Percentiles rank a stretch among this genome's conserved stretches.
phyloP scores from a whole-genome alignment of 1,284 basidiomycete species.

The Psilocybe mexicana region DNA sequence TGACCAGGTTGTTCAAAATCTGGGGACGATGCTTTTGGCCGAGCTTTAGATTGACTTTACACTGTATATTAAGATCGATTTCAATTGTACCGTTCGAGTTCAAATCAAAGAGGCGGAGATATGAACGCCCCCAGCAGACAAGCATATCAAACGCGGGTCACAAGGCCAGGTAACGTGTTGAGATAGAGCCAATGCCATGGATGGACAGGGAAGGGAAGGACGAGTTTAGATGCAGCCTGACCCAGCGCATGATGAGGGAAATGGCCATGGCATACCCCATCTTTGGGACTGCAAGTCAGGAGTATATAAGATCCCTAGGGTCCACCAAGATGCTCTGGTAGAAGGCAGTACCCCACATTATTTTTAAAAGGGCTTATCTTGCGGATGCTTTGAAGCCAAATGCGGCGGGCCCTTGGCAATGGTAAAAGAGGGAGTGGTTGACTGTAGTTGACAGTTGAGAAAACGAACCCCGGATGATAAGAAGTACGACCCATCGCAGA shows the following conservation, averaged over 20 bases:
- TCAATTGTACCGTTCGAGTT: slow-evolving; percentile 7
- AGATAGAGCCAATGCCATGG: not conserved
- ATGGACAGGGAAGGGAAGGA: not conserved
- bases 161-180: slow-evolving; percentile 28
- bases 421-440: not conserved
- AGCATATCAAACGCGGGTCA: slow-evolving; percentile 17
- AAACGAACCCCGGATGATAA: not conserved
- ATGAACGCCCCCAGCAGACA: slow-evolving; percentile 10
- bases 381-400: slow-evolving; percentile 8
- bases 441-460: not conserved
- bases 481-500: not conserved
- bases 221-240: not conserved
- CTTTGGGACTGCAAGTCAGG: slow-evolving; percentile 7
- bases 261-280: slow-evolving; percentile 4
- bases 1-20: slow-evolving; percentile 91
- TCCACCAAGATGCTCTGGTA: not conserved
- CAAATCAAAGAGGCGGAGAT: slow-evolving; percentile 16
- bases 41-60: slow-evolving; percentile 56
- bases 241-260: not conserved
- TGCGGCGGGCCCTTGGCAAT: slow-evolving; percentile 12
- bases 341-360: not conserved
- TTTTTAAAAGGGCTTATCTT: slow-evolving; percentile 11
- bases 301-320: not conserved
- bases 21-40: slow-evolving; percentile 89
- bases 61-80: slow-evolving; percentile 12